These are phyloP conservation scores for Theobroma grandiflorum DNA, from an alignment of 441 rosid genomes.

Conservation along the genomic window DNA sequence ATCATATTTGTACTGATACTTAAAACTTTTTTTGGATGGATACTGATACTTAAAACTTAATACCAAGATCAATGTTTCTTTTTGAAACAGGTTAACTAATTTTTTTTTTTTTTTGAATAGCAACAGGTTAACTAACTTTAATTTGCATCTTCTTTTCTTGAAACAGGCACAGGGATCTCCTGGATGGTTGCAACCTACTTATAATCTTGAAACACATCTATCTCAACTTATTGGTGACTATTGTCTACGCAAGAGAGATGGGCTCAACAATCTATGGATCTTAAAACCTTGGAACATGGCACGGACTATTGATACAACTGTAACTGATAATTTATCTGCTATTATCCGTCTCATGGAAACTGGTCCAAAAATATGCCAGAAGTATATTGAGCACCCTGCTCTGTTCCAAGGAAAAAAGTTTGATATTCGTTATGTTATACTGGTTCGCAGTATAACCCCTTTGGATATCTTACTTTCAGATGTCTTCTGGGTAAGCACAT, in stretches of 20 bases:
- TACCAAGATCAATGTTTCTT: constrained; percentile 5
- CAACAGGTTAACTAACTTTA: constrained; percentile 27
- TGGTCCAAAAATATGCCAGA: constrained; percentile 98
- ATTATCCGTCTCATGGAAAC: constrained; percentile 97
- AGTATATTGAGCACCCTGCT: constrained; percentile 92
- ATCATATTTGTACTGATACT: neutral
- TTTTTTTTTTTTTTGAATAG: constrained; percentile 30
- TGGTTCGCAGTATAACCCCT: constrained; percentile 78
- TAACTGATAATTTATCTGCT: constrained; percentile 76
- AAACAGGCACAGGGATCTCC: constrained; percentile 83
- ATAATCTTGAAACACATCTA: constrained; percentile 82
- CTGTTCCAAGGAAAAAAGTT: constrained; percentile 84
- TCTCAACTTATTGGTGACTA: constrained; percentile 88
- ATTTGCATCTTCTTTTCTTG: constrained; percentile 35
- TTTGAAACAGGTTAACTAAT: constrained; percentile 23
- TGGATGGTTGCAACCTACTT: constrained; percentile 89
- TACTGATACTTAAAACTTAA: neutral
- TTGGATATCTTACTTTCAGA: constrained; percentile 82
- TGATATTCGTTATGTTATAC: constrained; percentile 83
- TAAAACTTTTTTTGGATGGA: neutral
- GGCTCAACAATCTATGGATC: constrained; percentile 82
- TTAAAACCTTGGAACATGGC: constrained; percentile 99
- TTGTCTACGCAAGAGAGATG: constrained; percentile 62
- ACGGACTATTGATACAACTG: constrained; percentile 89
- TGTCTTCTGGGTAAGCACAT: constrained; percentile 79